phyloP scores from a whole-genome alignment of 345 rosid genomes.

The Limnanthes douglasii region DNA sequence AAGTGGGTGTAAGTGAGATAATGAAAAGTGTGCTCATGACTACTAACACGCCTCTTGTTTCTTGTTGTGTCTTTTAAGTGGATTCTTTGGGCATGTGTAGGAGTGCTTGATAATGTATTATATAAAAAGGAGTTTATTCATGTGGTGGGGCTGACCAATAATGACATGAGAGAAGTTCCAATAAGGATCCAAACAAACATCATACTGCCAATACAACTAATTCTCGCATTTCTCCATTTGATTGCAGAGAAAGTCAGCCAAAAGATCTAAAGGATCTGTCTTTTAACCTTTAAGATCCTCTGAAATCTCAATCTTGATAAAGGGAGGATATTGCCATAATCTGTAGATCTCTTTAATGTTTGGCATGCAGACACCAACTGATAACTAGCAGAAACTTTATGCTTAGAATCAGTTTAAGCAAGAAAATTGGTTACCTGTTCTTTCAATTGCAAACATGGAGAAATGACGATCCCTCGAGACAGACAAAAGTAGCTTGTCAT shows the following conservation, averaged over 20 bases:
- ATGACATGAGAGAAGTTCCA: not conserved
- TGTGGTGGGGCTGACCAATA: not conserved
- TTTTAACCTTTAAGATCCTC: no score
- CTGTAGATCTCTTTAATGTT: no score
- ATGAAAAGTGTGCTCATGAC: no score
- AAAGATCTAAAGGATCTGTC: not conserved
- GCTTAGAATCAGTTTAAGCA: no score
- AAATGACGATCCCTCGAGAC: conserved; percentile 96
- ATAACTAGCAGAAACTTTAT: no score
- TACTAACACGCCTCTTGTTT: not conserved
- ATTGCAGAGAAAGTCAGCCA: not conserved
- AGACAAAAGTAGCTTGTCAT: conserved; percentile 60
- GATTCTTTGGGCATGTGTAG: not conserved
- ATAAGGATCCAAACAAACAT: not conserved
- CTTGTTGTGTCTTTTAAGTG: not conserved
- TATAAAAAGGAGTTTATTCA: not conserved
- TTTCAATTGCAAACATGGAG: conserved; percentile 54
- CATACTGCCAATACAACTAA: not conserved
- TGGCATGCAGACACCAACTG: no score
- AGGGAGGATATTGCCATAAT: no score
- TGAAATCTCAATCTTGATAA: not conserved
- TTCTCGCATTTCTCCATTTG: not conserved
- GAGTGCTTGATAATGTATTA: not conserved
- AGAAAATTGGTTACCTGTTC: conserved; percentile 28
- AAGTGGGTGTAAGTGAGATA: no score